Conservation (phyloP, 148 eudicot genomes). For the Fagopyrum tataricum region DNA sequence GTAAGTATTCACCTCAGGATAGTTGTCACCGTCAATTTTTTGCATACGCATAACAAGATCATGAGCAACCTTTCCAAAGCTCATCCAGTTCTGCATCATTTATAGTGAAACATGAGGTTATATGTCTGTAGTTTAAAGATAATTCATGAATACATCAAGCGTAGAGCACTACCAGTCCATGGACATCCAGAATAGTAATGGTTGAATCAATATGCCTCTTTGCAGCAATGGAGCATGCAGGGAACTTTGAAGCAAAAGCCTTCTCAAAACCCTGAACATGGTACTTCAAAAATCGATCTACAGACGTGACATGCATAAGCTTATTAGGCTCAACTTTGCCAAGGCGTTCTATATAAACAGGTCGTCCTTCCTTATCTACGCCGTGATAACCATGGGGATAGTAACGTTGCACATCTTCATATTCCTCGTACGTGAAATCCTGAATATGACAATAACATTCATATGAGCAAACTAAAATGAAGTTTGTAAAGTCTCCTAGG, state of each 20-base stretch:
- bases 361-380: constrained; percentile 81
- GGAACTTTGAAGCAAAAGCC: constrained; percentile 80
- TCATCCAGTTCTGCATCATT: constrained; percentile 82
- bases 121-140: constrained; percentile 3
- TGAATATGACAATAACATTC: constrained; percentile 20
- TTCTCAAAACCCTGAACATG: constrained; percentile 90
- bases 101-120: constrained; percentile 14
- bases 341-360: constrained; percentile 84
- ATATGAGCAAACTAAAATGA: not conserved
- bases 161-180: constrained; percentile 60
- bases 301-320: constrained; percentile 82
- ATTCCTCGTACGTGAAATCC: constrained; percentile 76
- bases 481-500: not conserved
- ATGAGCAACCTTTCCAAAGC: constrained; percentile 82
- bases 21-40: constrained; percentile 87
- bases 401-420: constrained; percentile 55
- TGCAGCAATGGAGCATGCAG: constrained; percentile 92
- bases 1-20: constrained; percentile 67
- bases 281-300: constrained; percentile 79
- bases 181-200: constrained; percentile 79
- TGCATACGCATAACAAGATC: constrained; percentile 92
- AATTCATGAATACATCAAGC: not conserved
- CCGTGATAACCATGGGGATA: constrained; percentile 99
- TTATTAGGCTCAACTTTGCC: constrained; percentile 77
- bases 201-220: constrained; percentile 88